phyloP scores from a whole-genome alignment of 1,139 yeast genomes.

The Schwanniomyces etchellsii region DNA sequence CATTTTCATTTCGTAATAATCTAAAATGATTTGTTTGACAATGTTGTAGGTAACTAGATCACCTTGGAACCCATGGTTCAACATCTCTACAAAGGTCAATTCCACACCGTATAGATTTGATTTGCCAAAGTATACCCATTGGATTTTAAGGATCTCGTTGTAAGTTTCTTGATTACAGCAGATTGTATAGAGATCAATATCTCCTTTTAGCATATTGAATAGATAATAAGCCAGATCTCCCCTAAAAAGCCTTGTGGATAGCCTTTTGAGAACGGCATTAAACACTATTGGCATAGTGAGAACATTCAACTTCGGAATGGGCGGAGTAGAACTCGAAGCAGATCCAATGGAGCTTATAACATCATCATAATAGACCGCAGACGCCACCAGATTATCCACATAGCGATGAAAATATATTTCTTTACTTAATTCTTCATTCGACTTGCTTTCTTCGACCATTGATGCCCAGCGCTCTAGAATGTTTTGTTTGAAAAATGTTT shows the following conservation, averaged over 20 bases:
- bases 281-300: conserved; percentile 34
- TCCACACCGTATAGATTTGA: conserved; percentile 32
- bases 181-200: conserved; percentile 27
- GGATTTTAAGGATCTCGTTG: conserved; percentile 32
- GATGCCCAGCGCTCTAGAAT: conserved; percentile 12
- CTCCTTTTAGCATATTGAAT: conserved; percentile 30
- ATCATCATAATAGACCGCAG: too few species aligned
- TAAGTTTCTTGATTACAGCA: conserved; percentile 40
- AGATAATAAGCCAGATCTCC: conserved; percentile 33
- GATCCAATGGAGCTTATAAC: too few species aligned
- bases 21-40: conserved; percentile 30
- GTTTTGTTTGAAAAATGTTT: conserved; percentile 12
- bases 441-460: conserved; percentile 2
- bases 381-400: neutral
- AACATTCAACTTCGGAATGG: conserved; percentile 23
- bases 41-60: conserved; percentile 31
- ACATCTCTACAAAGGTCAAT: conserved; percentile 31
- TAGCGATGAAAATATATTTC: conserved; percentile 5
- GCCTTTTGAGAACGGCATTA: conserved; percentile 24
- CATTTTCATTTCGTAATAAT: conserved; percentile 30
- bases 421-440: conserved; percentile 3
- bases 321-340: too few species aligned
- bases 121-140: conserved; percentile 37
- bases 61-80: conserved; percentile 37
- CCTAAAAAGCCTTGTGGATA: conserved; percentile 24